Base-by-base conservation (phyloP, 2,329 filamentous ascomycete species). In the Neonectria sp. region DNA sequence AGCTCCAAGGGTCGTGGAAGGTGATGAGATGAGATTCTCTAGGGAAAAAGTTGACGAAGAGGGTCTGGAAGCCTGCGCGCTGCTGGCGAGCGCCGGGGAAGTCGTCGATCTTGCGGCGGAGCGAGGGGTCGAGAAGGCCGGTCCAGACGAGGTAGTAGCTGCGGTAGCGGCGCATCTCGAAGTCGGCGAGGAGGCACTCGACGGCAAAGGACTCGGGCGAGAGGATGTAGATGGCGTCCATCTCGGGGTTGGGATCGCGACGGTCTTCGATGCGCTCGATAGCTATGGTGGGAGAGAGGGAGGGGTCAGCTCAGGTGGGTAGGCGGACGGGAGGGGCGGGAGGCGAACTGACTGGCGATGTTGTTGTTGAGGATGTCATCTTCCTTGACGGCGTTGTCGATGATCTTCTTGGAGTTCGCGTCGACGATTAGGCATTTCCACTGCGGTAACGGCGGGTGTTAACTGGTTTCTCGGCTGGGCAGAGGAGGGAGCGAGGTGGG, bases 341-440 rank as follows among this genome's bases (percentile, higher is more conserved):
- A 68, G 60, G 49, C 55, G 35, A 55, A 79, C 91, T 79, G 88
- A 97, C 95, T 97, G 73, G 95, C 95, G 82, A 99, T 93, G 80
- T 97, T 97, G 82, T 95, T 91, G 80, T 97, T 97, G 83, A 99
- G 92, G 73, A 99, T 97, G 77, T 98, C 94, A 89, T 99, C 95
- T 85, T 98, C 93, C 77, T 94, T 95, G 79, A 95, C 90, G 53
- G 94, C 93, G 86, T 95, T 97, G 82, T 97, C 92, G 75, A 99
- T 88, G 75, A 99, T 89, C 81, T 92, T 95, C 80, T 92, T 91
- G 79, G 94, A 95, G 63, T 86, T 87, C 73, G 93, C 91, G 83
- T 99, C 96, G 76, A 98, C 86, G 60, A 99, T 92, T 74, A 99
- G 85, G 73, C 98, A 93, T 89, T 98, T 99, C 96, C 96, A 99